Conservation (phyloP, 257 asterid genomes). For the Haberlea rhodopensis region DNA sequence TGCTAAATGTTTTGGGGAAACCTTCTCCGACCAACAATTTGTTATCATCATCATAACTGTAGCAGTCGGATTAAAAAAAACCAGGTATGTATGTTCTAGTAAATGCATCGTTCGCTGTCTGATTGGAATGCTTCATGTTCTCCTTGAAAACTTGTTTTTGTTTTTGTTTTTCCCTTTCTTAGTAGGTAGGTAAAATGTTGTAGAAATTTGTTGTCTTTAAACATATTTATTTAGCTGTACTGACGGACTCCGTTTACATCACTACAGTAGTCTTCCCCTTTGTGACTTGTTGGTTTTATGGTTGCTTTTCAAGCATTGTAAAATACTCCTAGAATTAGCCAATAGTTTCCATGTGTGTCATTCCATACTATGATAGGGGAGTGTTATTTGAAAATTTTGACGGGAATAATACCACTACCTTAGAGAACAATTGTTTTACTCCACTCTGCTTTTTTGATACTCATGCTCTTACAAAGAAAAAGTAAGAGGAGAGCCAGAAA, state of each 20-base stretch:
- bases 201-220: neutral
- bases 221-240: neutral
- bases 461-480: too few species aligned
- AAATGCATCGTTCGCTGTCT: neutral
- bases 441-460: too few species aligned
- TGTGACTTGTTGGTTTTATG: neutral
- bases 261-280: neutral
- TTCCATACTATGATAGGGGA: too few species aligned
- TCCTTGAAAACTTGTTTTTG: neutral
- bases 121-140: neutral
- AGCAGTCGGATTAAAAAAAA: constrained; percentile 43
- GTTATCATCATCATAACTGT: constrained; percentile 32
- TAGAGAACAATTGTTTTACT: too few species aligned
- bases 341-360: too few species aligned
- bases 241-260: constrained; percentile 29
- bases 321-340: too few species aligned
- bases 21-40: constrained; percentile 35
- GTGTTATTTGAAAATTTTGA: too few species aligned
- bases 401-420: too few species aligned
- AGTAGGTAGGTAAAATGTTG: neutral
- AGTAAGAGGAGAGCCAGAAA: too few species aligned
- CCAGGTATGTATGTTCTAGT: neutral
- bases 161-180: neutral
- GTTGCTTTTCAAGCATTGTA: neutral
- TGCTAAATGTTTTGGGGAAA: constrained; percentile 56